A percentile compares a stretch with the other conserved stretches of the same genome.
phyloP scores from a whole-genome alignment of 805 yeast genomes.

The Wickerhamiella alocasiicola region DNA sequence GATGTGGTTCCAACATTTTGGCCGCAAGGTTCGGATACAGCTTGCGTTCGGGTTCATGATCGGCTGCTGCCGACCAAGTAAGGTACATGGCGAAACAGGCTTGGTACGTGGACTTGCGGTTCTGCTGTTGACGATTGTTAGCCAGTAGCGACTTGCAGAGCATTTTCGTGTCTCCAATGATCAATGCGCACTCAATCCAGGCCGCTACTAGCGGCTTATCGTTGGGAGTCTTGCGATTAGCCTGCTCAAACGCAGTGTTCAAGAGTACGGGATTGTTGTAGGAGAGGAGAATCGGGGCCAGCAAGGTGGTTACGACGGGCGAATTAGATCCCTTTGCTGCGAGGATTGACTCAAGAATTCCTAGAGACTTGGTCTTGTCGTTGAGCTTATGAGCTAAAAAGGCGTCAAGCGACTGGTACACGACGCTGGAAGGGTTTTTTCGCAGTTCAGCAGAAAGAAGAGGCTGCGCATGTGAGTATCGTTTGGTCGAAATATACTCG shows the following conservation, averaged over 20 bases:
- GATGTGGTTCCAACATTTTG: slow-evolving; percentile 40
- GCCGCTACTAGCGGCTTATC: slow-evolving; percentile 17
- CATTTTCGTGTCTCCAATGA: slow-evolving; percentile 15
- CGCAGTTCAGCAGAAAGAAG: slow-evolving; percentile 37
- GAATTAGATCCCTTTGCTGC: slow-evolving; percentile 10
- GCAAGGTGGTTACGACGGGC: slow-evolving; percentile 25
- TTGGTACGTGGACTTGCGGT: slow-evolving; percentile 18
- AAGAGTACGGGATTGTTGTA: slow-evolving; percentile 25
- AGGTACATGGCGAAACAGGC: slow-evolving; percentile 36
- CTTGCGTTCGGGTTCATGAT: slow-evolving; percentile 34
- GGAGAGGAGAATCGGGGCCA: slow-evolving; percentile 19
- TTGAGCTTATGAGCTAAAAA: slow-evolving; percentile 11
- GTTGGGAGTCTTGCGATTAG: slow-evolving; percentile 16
- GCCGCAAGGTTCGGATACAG: slow-evolving; percentile 51
- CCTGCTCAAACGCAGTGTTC: slow-evolving; percentile 19
- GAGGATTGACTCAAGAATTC: slow-evolving; percentile 15
- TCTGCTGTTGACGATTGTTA: slow-evolving; percentile 17
- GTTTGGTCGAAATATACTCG: slow-evolving; percentile 7
- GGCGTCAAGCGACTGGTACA: slow-evolving; percentile 27
- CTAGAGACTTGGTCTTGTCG: slow-evolving; percentile 13
- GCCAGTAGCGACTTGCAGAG: slow-evolving; percentile 21
- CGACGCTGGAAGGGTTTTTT: slow-evolving; percentile 45
- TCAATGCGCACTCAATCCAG: slow-evolving; percentile 18
- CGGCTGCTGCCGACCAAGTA: slow-evolving; percentile 27
- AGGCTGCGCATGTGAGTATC: slow-evolving; percentile 33